phyloP scores from a whole-genome alignment of 345 rosid species.

The Camelina sativa region DNA sequence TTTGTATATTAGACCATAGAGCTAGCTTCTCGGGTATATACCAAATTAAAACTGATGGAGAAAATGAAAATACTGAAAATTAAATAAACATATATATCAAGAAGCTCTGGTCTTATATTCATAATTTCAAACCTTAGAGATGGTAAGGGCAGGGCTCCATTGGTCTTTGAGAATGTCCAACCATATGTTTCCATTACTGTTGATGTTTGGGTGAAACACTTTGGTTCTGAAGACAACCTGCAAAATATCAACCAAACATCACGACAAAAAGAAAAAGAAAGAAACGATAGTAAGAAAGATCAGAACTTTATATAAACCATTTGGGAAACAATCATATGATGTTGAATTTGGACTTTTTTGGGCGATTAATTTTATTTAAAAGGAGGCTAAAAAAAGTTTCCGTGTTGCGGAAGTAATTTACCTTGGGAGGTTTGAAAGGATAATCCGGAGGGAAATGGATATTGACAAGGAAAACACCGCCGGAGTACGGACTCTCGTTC shows the following conservation, averaged over 20 bases:
- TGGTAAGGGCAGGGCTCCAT: conserved; percentile 80
- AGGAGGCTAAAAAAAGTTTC: neutral
- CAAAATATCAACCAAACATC: conserved; percentile 12
- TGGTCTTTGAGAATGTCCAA: conserved; percentile 72
- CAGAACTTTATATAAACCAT: neutral
- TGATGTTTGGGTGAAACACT: conserved; percentile 72
- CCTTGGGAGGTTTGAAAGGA: conserved; percentile 81
- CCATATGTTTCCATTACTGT: conserved; percentile 66
- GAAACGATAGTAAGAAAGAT: neutral
- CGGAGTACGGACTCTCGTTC: conserved; percentile 67
- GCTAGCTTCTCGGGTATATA: no score
- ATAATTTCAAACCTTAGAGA: conserved; percentile 53
- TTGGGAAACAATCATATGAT: neutral
- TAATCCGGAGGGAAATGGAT: conserved; percentile 71
- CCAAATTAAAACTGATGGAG: no score
- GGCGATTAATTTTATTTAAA: neutral
- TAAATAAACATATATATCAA: no score
- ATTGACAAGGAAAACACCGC: conserved; percentile 69
- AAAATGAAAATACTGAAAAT: neutral
- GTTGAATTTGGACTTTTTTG: neutral
- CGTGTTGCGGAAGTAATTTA: conserved; percentile 19
- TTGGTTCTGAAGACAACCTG: conserved; percentile 69
- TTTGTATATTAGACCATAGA: no score
- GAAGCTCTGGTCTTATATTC: no score
- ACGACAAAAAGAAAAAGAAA: neutral